phyloP scores from a whole-genome alignment of 2,329 filamentous ascomycete species.

The Elsinoe necatrix region DNA sequence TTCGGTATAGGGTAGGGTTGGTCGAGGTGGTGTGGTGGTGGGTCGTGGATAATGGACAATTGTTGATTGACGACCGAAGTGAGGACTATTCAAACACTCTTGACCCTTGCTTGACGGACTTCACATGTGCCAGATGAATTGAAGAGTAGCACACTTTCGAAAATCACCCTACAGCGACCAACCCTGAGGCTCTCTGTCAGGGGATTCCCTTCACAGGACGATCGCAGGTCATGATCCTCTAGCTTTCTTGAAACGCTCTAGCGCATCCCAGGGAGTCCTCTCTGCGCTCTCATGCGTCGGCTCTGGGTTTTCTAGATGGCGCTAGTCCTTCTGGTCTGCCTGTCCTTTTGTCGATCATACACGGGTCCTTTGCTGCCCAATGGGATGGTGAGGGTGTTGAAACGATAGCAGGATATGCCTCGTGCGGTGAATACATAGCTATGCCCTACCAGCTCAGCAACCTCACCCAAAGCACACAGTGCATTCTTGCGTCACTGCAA shows the following conservation, averaged over 20 bases:
- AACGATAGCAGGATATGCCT: background rate
- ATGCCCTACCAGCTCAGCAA: background rate
- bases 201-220: background rate
- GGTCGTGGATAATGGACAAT: background rate
- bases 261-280: background rate
- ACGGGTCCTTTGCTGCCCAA: background rate
- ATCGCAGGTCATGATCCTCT: constrained; percentile 7
- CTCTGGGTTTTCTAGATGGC: background rate
- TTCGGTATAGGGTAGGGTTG: background rate
- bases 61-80: background rate
- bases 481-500: constrained; percentile 8
- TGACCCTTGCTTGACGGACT: background rate
- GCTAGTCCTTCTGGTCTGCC: background rate
- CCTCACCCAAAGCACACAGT: background rate
- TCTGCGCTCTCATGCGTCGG: constrained; percentile 12
- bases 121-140: background rate
- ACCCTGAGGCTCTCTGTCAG: constrained; percentile 2
- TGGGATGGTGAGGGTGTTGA: background rate
- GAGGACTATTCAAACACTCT: background rate
- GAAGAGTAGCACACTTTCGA: background rate
- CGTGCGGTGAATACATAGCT: background rate
- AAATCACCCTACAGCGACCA: background rate
- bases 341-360: constrained; percentile 11
- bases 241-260: constrained; percentile 14
- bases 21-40: background rate